phyloP scores from a whole-genome alignment of 2,329 filamentous ascomycete species.

The Aspergillus ustus region DNA sequence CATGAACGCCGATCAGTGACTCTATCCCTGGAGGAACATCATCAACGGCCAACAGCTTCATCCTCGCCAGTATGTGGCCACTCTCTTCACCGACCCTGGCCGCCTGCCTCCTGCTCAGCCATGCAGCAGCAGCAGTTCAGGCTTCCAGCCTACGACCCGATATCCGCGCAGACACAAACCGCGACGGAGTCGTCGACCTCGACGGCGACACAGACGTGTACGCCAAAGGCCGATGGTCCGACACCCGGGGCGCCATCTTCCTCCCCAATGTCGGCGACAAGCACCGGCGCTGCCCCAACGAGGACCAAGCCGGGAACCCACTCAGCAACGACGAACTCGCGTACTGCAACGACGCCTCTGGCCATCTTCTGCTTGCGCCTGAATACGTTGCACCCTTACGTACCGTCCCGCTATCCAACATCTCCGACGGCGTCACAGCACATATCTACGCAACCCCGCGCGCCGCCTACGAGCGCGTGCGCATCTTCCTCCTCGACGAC shows the following conservation, averaged over 20 bases:
- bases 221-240: conserved; percentile 32
- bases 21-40: too few relatives aligned
- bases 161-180: conserved; percentile 45
- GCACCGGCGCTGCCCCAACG: conserved; percentile 33
- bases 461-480: conserved; percentile 27
- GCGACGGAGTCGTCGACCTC: conserved; percentile 40
- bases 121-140: not conserved
- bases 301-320: conserved; percentile 16
- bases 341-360: conserved; percentile 44
- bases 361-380: conserved; percentile 37
- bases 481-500: conserved; percentile 32
- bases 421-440: conserved; percentile 7
- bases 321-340: conserved; percentile 33
- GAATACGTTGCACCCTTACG: conserved; percentile 38
- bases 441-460: conserved; percentile 4
- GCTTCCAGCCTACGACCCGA: conserved; percentile 13
- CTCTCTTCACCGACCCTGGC: not conserved
- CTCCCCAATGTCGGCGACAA: conserved; percentile 45
- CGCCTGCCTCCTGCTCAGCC: not conserved
- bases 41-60: not conserved
- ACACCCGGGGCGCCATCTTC: conserved; percentile 38
- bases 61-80: not conserved
- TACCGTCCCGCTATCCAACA: conserved; percentile 34
- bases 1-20: not conserved
- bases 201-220: conserved; percentile 23